Percentiles rank a stretch among this genome's conserved stretches.
These are phyloP conservation scores for Picea engelmannii DNA, from an alignment of 83 land plant genomes.

Conservation along the genomic window DNA sequence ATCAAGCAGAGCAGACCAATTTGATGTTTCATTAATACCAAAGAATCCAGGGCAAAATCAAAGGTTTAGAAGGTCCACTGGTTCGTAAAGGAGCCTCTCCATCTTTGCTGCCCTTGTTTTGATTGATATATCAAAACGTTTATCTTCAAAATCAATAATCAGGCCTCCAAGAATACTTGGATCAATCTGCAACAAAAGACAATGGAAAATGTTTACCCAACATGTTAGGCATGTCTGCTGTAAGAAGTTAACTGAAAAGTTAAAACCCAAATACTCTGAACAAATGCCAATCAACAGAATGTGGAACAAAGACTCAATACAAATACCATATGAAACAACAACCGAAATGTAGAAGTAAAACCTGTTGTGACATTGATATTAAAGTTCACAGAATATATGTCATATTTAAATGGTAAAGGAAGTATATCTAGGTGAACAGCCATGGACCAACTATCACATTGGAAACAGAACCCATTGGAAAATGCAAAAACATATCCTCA, in stretches of 20 bases:
- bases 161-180: constrained; percentile 79
- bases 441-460: neutral
- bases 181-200: constrained; percentile 47
- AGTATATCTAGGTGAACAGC: too few species aligned
- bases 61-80: constrained; percentile 31
- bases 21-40: neutral
- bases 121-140: constrained; percentile 76
- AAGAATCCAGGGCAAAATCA: constrained; percentile 9
- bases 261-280: neutral
- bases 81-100: constrained; percentile 72
- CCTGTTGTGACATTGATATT: too few species aligned
- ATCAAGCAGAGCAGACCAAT: neutral
- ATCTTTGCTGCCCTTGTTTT: constrained; percentile 70
- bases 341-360: too few species aligned
- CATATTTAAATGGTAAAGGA: too few species aligned
- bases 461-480: neutral
- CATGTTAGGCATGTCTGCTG: neutral
- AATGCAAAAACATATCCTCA: neutral
- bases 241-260: neutral
- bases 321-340: neutral
- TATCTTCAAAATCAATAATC: constrained; percentile 64
- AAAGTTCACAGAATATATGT: too few species aligned
- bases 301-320: neutral
- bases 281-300: neutral
- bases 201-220: neutral